These are phyloP conservation scores for Lasiodiplodia sp. DNA, from an alignment of 2,329 filamentous ascomycete species.

Conservation along the genomic window DNA sequence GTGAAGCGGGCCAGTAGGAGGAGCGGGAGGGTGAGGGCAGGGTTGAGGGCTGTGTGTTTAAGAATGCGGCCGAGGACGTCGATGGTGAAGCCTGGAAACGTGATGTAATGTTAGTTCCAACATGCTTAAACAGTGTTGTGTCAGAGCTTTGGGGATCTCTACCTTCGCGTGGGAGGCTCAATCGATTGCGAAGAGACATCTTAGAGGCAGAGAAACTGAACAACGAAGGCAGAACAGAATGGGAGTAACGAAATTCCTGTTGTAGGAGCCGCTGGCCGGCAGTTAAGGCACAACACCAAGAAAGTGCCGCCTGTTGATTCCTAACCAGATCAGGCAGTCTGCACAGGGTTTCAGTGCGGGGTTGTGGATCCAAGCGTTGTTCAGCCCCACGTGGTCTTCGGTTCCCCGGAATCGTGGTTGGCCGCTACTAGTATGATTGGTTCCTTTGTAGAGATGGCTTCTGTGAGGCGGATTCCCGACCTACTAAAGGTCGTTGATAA, in stretches of 20 bases:
- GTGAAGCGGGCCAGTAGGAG: slow-evolving; percentile 70
- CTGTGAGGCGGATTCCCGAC: neutral
- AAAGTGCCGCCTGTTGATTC: neutral
- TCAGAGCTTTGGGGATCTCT: neutral
- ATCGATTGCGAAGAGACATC: slow-evolving; percentile 40
- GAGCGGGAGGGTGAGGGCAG: slow-evolving; percentile 68
- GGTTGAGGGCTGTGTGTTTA: slow-evolving; percentile 69
- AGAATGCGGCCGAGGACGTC: slow-evolving; percentile 68
- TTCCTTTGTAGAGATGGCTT: neutral
- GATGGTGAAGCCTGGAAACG: slow-evolving; percentile 46
- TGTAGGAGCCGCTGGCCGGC: neutral
- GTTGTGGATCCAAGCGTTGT: neutral
- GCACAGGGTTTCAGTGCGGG: neutral
- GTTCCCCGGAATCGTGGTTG: neutral
- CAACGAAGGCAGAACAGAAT: too few species aligned
- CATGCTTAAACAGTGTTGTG: too few species aligned
- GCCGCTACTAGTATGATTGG: neutral
- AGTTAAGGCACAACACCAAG: neutral
- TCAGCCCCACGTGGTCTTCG: slow-evolving; percentile 1
- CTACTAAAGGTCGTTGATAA: neutral
- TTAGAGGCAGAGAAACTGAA: neutral
- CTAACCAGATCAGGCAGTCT: slow-evolving; percentile 5
- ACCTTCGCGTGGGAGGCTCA: slow-evolving; percentile 50
- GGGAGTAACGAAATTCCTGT: neutral
- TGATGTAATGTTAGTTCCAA: neutral